Percentiles rank a stretch among this genome's conserved stretches.
These are phyloP conservation scores for Hyphodiscus sp. DNA, from an alignment of 2,329 filamentous ascomycete species.

Conservation along the genomic window DNA sequence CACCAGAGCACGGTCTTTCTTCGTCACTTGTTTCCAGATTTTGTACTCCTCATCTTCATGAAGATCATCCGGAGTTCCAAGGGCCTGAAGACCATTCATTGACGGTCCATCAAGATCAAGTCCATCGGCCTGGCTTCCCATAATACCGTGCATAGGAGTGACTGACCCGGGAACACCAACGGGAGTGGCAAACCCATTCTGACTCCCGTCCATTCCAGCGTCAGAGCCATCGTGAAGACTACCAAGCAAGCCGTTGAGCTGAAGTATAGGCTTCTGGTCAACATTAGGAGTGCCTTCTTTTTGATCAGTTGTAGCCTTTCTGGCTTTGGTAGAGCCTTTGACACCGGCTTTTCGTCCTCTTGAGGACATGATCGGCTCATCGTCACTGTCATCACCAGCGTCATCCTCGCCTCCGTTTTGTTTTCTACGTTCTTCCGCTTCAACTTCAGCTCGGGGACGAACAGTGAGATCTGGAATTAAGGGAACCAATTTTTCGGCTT, in stretches of 20 bases:
- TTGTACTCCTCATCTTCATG: conserved; percentile 94
- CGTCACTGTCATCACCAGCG: conserved; percentile 84
- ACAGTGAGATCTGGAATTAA: conserved; percentile 91
- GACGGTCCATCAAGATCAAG: conserved; percentile 83
- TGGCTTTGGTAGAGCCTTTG: conserved; percentile 57
- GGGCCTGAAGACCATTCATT: conserved; percentile 59
- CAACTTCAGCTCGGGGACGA: conserved; percentile 86
- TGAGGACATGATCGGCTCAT: conserved; percentile 97
- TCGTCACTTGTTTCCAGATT: conserved; percentile 98
- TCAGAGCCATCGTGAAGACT: conserved; percentile 70
- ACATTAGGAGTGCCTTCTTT: conserved; percentile 73
- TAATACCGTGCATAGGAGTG: conserved; percentile 67
- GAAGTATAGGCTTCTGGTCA: conserved; percentile 67
- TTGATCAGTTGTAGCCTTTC: conserved; percentile 66
- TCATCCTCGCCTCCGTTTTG: conserved; percentile 81
- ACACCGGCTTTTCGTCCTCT: conserved; percentile 81
- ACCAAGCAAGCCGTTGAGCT: conserved; percentile 57
- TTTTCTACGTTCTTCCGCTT: conserved; percentile 77
- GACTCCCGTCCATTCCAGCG: conserved; percentile 61
- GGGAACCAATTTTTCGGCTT: conserved; percentile 93
- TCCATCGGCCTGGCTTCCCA: conserved; percentile 69
- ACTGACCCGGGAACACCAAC: conserved; percentile 50
- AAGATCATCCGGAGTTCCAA: conserved; percentile 60
- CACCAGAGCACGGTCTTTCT: conserved; percentile 83
- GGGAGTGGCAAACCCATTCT: conserved; percentile 80